Base-by-base conservation (phyloP, 257 asterid species). In the Solanum virginianum region DNA sequence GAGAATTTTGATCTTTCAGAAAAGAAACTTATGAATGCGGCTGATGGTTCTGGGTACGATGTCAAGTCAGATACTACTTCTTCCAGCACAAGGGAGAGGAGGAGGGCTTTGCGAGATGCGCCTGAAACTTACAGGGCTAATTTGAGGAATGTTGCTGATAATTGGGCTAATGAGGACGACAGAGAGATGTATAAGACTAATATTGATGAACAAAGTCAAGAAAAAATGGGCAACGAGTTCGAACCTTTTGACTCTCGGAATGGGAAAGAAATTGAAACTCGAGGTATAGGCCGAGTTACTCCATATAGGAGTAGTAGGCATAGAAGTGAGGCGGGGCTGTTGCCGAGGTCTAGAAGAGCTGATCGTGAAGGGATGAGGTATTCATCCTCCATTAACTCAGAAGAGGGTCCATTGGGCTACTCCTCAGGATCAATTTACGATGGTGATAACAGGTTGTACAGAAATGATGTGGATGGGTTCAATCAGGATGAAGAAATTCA, bases 1-100 rank as follows among this genome's bases (percentile, higher is more conserved):
- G 89, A 87, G 82, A 90, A 87, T 85, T 80, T 84, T 85, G 87
- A 83, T 51, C 70, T 82, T 80, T 88, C 90, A 18, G 92, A 86
- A 77, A 87, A 90, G 77, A 86, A 85, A 88, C 88, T 55, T 86
- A 80, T 84, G 88, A 91, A 89, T 71, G 45, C 82, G 85, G 87
- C 88, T 74, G 92, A 91, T 86, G 92, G 88, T 54, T 91, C 93
- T 18, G 94, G 90, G 75, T 87, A 90, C 60, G 98, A 92, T 87
- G 91, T 83, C 29, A 90, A 92, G 86, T 91, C 97, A 43, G 91
- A 41, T 87, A 65, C 83, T 85, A 88, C 91, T 85, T 87, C 95
- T 47, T 92, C 94, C 49, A 88, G 91, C 55, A 90, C 91, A 82
- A 91, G 82, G 20, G 94, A 88, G 85, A 87, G 94, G 88, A 90